Percentiles rank a stretch among this genome's conserved stretches.
Conservation (phyloP, 306 rosid species). For the Begonia fuchsioides region DNA sequence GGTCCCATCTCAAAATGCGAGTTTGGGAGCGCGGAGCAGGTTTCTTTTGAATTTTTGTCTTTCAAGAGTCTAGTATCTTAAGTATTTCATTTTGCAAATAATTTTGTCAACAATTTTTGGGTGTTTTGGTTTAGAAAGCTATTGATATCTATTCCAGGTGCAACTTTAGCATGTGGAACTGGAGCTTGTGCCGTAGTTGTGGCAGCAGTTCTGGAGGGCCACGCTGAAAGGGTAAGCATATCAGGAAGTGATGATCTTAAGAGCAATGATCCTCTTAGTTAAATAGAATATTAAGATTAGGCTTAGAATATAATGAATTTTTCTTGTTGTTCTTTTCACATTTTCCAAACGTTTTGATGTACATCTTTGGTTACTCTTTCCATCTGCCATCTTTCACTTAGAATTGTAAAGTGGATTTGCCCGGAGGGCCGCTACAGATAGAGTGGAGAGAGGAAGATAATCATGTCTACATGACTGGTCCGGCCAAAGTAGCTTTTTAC, state of each 20-base stretch:
- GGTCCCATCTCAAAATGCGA: conserved; percentile 77
- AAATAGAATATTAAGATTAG: not conserved
- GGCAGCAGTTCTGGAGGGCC: conserved; percentile 94
- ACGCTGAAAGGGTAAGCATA: conserved; percentile 46
- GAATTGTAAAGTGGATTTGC: conserved; percentile 87
- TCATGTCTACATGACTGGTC: conserved; percentile 78
- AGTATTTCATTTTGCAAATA: too few relatives aligned
- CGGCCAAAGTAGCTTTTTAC: conserved; percentile 61
- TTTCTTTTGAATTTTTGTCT: too few relatives aligned
- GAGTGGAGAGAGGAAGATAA: conserved; percentile 86
- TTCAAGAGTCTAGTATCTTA: too few relatives aligned
- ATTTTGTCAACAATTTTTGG: not conserved
- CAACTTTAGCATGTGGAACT: conserved; percentile 92
- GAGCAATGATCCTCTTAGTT: too few relatives aligned
- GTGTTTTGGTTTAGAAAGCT: too few relatives aligned
- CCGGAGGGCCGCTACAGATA: conserved; percentile 91
- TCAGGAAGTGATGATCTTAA: too few relatives aligned
- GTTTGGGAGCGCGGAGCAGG: conserved; percentile 99
- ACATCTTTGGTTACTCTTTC: not conserved
- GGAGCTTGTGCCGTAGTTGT: conserved; percentile 93
- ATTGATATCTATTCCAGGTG: conserved; percentile 34
- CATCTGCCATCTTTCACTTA: conserved; percentile 6
- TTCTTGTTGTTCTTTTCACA: too few relatives aligned
- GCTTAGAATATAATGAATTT: not conserved
- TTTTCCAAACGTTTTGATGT: not conserved